Evolutionary conservation across 1,284 basidiomycete genomes (phyloP).

Genomic region (Puccinia novopanici): DNA sequence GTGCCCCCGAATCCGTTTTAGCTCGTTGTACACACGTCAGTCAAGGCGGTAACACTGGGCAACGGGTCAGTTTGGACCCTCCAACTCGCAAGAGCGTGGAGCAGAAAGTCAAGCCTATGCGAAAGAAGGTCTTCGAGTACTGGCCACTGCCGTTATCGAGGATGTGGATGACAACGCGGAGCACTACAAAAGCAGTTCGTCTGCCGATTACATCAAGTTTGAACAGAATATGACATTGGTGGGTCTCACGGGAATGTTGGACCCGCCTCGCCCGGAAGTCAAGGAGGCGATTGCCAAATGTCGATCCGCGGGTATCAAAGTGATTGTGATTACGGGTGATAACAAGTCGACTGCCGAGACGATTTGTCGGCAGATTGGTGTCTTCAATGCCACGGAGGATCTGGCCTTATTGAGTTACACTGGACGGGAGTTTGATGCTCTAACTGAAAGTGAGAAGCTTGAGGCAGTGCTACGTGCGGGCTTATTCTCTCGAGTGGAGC

Average conservation of each 20-base stretch:
- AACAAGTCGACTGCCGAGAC: constrained; percentile 97
- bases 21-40: constrained; percentile 79
- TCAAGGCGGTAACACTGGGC: constrained; percentile 63
- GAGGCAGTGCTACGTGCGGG: constrained; percentile 80
- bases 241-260: constrained; percentile 94
- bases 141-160: constrained; percentile 85
- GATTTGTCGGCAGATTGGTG: constrained; percentile 92
- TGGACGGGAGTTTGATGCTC: constrained; percentile 82
- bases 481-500: constrained; percentile 90
- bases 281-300: constrained; percentile 83
- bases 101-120: constrained; percentile 71
- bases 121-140: constrained; percentile 77
- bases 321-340: constrained; percentile 97
- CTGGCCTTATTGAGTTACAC: constrained; percentile 86
- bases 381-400: constrained; percentile 69
- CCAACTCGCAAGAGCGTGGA: constrained; percentile 69
- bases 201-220: constrained; percentile 80
- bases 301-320: constrained; percentile 87
- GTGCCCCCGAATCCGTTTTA: constrained; percentile 90
- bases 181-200: constrained; percentile 76
- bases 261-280: constrained; percentile 95
- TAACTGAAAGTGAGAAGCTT: constrained; percentile 77
- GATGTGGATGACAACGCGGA: constrained; percentile 70
- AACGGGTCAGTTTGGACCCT: constrained; percentile 66
- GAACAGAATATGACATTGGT: constrained; percentile 90